phyloP scores from a whole-genome alignment of 768 basidiomycete genomes.

The Kwoniella pini region DNA sequence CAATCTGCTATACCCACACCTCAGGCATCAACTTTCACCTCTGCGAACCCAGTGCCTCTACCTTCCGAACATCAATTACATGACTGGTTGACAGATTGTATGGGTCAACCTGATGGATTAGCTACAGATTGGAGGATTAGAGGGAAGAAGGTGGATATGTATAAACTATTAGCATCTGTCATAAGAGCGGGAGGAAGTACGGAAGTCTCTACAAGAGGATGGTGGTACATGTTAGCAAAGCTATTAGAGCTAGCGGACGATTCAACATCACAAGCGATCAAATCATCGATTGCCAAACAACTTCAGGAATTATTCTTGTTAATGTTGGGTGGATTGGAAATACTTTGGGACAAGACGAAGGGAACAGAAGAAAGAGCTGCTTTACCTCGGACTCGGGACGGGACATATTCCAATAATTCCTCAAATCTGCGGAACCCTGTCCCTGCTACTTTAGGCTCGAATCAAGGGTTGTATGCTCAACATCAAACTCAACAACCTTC shows the following conservation, averaged over 20 bases:
- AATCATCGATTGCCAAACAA: conserved; percentile 2
- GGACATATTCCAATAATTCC: neutral
- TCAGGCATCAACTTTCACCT: neutral
- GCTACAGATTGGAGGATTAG: conserved; percentile 30
- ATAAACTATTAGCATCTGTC: conserved; percentile 29
- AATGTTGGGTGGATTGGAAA: conserved; percentile 30
- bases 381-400: conserved; percentile 1
- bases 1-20: conserved; percentile 4
- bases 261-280: conserved; percentile 3
- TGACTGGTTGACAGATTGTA: conserved; percentile 29
- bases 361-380: conserved; percentile 14
- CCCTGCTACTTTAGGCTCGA: neutral
- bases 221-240: conserved; percentile 33
- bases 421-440: neutral
- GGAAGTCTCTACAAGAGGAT: conserved; percentile 22
- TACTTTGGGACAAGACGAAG: conserved; percentile 41
- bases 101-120: conserved; percentile 26
- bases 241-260: conserved; percentile 17
- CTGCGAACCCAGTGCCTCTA: conserved; percentile 17
- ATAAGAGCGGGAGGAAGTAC: conserved; percentile 33
- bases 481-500: neutral
- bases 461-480: neutral
- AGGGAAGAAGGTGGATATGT: conserved; percentile 27
- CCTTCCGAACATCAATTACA: conserved; percentile 37
- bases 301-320: conserved; percentile 22